phyloP scores from a whole-genome alignment of 2,329 filamentous ascomycete species.

The Phaeomoniella chlamydospora region DNA sequence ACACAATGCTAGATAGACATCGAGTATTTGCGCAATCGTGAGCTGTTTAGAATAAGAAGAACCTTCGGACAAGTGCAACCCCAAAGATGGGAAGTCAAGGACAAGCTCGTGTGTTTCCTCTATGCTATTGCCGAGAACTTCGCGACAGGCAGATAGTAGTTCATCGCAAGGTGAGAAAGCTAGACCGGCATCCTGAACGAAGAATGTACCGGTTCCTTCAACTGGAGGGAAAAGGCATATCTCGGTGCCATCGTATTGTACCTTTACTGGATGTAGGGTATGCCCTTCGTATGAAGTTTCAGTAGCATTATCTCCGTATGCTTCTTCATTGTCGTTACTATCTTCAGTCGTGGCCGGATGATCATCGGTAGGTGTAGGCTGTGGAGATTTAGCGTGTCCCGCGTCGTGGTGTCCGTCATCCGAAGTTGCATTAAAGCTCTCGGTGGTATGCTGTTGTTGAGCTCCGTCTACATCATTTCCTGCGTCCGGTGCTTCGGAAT shows the following conservation, averaged over 20 bases:
- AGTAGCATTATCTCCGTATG: background rate
- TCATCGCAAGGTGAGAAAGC: constrained; percentile 36
- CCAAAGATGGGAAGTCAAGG: constrained; percentile 39
- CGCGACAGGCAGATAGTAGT: constrained; percentile 42
- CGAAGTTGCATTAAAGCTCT: background rate
- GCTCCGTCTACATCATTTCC: constrained; percentile 3
- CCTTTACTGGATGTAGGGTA: constrained; percentile 32
- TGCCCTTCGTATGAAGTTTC: too few relatives aligned
- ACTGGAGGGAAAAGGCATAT: constrained; percentile 45
- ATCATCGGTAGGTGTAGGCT: background rate
- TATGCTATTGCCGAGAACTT: constrained; percentile 39
- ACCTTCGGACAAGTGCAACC: constrained; percentile 42
- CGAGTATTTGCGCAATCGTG: constrained; percentile 42
- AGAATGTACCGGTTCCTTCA: constrained; percentile 37
- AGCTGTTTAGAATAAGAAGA: constrained; percentile 32
- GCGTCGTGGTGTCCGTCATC: constrained; percentile 1
- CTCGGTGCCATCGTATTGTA: constrained; percentile 40
- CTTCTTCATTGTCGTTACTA: background rate
- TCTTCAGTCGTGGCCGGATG: background rate
- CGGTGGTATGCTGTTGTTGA: constrained; percentile 1
- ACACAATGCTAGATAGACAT: constrained; percentile 43
- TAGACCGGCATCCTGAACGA: constrained; percentile 41
- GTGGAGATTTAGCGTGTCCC: background rate
- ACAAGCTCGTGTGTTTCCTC: constrained; percentile 42
- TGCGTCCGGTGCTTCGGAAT: background rate